Conservation (phyloP, 2,329 filamentous ascomycete species). For the Talaromyces sp. region DNA sequence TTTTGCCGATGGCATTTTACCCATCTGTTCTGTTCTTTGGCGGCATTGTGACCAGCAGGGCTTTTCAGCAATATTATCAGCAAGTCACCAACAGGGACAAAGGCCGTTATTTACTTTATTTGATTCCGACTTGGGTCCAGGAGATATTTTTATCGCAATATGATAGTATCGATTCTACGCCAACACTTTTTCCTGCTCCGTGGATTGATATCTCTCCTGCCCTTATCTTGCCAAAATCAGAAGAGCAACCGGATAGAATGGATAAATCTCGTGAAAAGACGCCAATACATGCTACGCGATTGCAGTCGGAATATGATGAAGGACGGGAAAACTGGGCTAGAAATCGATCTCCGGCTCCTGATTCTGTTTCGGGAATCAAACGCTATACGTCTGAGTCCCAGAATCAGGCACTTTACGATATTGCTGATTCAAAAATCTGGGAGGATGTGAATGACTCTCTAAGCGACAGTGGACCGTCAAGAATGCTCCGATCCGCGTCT, state of each 20-base stretch:
- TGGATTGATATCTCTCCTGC: not conserved
- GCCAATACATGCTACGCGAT: not conserved
- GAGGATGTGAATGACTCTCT: not conserved
- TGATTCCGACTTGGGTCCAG: not conserved
- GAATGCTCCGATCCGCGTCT: not conserved
- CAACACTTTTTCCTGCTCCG: not conserved
- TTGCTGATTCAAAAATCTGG: not conserved
- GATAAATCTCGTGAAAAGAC: not conserved
- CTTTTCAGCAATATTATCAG: not conserved
- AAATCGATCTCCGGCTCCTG: not conserved
- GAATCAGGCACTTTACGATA: not conserved
- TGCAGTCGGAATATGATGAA: not conserved
- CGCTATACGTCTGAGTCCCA: not conserved
- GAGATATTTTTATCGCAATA: not conserved
- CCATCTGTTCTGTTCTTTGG: not conserved
- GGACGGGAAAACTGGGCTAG: not conserved
- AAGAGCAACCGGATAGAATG: not conserved
- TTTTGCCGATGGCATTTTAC: not conserved
- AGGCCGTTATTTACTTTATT: not conserved
- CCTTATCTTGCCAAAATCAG: not conserved
- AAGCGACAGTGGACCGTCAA: not conserved
- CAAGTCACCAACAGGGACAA: not conserved
- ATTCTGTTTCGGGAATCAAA: not conserved
- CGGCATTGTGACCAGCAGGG: not conserved
- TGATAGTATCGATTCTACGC: not conserved